phyloP scores from a whole-genome alignment of 139 green algal species.

The Nannochloris sp. region DNA sequence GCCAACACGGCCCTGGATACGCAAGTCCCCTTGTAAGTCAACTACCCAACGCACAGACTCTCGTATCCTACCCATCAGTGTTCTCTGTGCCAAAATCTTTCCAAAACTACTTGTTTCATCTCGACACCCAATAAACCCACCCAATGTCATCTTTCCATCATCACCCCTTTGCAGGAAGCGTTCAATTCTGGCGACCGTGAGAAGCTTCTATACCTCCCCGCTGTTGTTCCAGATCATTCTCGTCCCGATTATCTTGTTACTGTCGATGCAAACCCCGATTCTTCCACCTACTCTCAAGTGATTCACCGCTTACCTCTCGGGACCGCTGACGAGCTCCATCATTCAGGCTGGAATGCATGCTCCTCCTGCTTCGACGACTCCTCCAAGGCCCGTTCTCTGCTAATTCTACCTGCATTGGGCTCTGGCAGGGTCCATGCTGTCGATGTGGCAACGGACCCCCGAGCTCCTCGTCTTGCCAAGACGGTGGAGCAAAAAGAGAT shows the following conservation, averaged over 20 bases:
- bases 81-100: no score
- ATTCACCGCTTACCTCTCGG: constrained; percentile 63
- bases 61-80: no score
- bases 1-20: constrained; percentile 31
- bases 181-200: constrained; percentile 39
- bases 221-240: no score
- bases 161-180: constrained; percentile 47
- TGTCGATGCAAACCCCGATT: constrained; percentile 50
- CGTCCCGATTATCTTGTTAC: constrained; percentile 74
- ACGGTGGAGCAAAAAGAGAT: constrained; percentile 54
- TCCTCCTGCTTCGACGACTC: constrained; percentile 54
- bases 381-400: constrained; percentile 34
- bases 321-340: constrained; percentile 74
- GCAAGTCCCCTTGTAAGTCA: constrained; percentile 28
- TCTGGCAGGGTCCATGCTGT: constrained; percentile 35
- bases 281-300: constrained; percentile 42
- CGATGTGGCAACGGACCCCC: constrained; percentile 46
- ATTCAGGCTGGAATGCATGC: constrained; percentile 78
- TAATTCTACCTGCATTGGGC: constrained; percentile 55
- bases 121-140: not conserved
- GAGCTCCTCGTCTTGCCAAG: constrained; percentile 43
- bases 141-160: not conserved
- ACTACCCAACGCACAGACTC: not conserved
- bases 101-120: no score
- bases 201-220: constrained; percentile 61